Base-by-base conservation (phyloP, 139 green algal genomes). In the Penium margaritaceum region DNA sequence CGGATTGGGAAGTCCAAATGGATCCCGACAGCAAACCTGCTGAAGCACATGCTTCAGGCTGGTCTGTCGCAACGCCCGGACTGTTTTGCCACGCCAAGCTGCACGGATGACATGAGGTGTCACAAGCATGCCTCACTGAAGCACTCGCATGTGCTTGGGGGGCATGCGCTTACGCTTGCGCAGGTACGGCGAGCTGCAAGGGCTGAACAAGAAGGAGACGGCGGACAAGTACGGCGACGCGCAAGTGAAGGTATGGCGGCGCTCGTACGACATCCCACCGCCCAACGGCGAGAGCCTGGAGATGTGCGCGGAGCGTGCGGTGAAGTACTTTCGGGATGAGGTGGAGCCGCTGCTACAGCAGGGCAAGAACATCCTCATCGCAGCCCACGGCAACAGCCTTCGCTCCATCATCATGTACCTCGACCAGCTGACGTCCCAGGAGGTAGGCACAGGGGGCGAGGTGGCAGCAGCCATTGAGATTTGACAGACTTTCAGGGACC, bases 401-500 rank as follows among this genome's bases (percentile, higher is more conserved):
- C 65, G 73, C 61, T 74, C 72, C 17, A 74, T 82, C 30, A 84
- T 85, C 62, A 86, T 85, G 74, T 85, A 85, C 71, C 75, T 86
- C 5, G 81, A 86, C 44, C 62, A 65, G 39, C 70, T 86, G 6
- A 84, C 78, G 30, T 75, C 71, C 12, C 63, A 85, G 47, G 74
- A 86, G 66, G 76, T 82, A 27, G n/a, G n/a, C n/a, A n/a, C n/a
- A n/a, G n/a, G n/a, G n/a, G n/a, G n/a, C n/a, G n/a, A n/a, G n/a
- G n/a, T n/a, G n/a, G n/a, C n/a, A 29, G 57, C 57, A n/a, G n/a
- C n/a, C n/a, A n/a, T n/a, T n/a, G n/a, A n/a, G n/a, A n/a, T n/a
- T n/a, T n/a, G n/a, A n/a, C n/a, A n/a, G n/a, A n/a, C n/a, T n/a
- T n/a, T n/a, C n/a, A n/a, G n/a, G n/a, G n/a, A n/a, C n/a, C n/a